Evolutionary conservation across 768 basidiomycete genomes (phyloP).

Genomic region (Russula brevipes): DNA sequence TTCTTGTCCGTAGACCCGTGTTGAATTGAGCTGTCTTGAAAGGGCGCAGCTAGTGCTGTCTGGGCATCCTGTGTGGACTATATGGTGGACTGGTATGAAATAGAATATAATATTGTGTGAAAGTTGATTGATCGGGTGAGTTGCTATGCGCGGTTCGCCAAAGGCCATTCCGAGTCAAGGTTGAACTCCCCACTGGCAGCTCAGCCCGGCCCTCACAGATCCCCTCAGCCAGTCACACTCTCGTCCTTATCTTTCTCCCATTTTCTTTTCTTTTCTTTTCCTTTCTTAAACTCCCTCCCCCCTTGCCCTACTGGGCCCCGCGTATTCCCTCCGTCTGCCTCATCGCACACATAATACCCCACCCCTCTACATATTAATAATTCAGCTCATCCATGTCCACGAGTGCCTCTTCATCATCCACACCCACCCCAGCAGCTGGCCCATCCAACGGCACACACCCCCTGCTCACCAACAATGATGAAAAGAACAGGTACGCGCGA

Average conservation of each 20-base stretch:
- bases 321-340: slow-evolving; percentile 6
- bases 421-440: slow-evolving; percentile 38
- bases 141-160: neutral
- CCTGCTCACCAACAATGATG: slow-evolving; percentile 57
- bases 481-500: slow-evolving; percentile 60
- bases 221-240: neutral
- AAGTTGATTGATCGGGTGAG: neutral
- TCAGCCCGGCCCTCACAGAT: neutral
- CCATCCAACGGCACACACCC: slow-evolving; percentile 52
- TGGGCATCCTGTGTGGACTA: no score
- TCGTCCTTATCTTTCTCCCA: slow-evolving; percentile 6
- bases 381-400: slow-evolving; percentile 19
- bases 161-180: neutral
- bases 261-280: slow-evolving; percentile 9
- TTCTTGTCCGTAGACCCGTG: neutral
- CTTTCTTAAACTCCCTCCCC: neutral
- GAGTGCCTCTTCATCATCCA: slow-evolving; percentile 42
- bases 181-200: slow-evolving; percentile 3
- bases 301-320: slow-evolving; percentile 4
- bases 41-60: neutral
- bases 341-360: slow-evolving; percentile 10
- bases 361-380: slow-evolving; percentile 23
- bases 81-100: neutral
- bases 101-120: neutral
- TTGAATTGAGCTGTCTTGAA: neutral